These are phyloP conservation scores for Cyclotella distinguenda DNA, from an alignment of 108 stramenopile species.

Conservation along the genomic window DNA sequence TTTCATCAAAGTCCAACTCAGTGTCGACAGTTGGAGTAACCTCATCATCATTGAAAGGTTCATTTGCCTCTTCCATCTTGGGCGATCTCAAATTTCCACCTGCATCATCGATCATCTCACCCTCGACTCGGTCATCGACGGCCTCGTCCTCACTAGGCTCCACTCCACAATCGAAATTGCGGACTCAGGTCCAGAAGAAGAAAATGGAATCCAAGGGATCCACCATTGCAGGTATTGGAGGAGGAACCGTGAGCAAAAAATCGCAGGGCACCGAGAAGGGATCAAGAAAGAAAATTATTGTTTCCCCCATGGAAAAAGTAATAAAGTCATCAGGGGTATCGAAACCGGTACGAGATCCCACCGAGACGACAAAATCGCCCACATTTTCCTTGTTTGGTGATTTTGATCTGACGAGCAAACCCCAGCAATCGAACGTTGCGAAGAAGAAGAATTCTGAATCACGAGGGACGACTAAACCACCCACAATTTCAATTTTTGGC, in stretches of 20 bases:
- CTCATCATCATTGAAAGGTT: no score
- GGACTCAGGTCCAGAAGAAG: not conserved
- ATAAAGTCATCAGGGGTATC: no score
- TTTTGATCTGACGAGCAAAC: not conserved
- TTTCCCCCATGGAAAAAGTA: not conserved
- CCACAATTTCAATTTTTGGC: not conserved
- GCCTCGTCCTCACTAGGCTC: no score
- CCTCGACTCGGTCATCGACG: not conserved
- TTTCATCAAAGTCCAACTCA: not conserved
- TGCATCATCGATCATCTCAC: not conserved
- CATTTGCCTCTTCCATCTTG: no score
- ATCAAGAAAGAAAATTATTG: not conserved
- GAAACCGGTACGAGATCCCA: no score
- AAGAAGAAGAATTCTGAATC: no score
- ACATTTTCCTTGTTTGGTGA: not conserved
- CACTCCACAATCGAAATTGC: no score
- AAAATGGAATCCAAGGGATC: not conserved
- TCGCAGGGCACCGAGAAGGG: not conserved
- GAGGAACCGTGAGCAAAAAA: not conserved
- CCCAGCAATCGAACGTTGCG: no score
- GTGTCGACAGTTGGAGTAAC: not conserved
- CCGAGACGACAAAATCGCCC: conserved; percentile 1
- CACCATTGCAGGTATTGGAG: conserved; percentile 7
- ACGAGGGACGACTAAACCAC: not conserved
- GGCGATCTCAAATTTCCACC: no score